A percentile compares a stretch with the other conserved stretches of the same genome.
These are phyloP conservation scores for Geotrichum siamense DNA, from an alignment of 1,139 yeast species.

Conservation along the genomic window DNA sequence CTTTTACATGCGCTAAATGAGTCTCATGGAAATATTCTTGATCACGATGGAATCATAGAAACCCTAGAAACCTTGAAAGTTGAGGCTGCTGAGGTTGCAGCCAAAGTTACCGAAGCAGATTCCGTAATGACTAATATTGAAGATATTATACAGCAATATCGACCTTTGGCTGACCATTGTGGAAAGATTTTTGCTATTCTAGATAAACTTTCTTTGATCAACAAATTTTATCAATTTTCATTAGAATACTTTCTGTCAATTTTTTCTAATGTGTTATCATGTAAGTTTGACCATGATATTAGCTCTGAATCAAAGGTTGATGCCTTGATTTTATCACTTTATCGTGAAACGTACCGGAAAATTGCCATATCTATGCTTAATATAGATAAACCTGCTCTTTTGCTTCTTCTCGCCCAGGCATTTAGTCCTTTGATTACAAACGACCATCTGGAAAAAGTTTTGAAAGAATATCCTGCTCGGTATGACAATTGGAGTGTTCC, in stretches of 20 bases:
- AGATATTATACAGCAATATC: constrained; percentile 41
- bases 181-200: constrained; percentile 46
- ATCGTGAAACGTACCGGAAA: constrained; percentile 42
- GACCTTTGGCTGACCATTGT: constrained; percentile 50
- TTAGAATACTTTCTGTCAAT: constrained; percentile 42
- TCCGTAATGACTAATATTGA: constrained; percentile 50
- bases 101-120: constrained; percentile 49
- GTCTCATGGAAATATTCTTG: constrained; percentile 58
- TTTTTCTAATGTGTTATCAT: constrained; percentile 38
- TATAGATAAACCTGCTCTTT: constrained; percentile 44
- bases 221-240: constrained; percentile 53
- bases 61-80: constrained; percentile 59
- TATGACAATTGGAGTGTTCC: constrained; percentile 8
- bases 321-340: constrained; percentile 36
- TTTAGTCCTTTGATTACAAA: constrained; percentile 17
- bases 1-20: constrained; percentile 53
- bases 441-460: constrained; percentile 14
- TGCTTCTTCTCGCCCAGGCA: constrained; percentile 36
- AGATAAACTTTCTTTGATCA: constrained; percentile 40
- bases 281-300: constrained; percentile 8
- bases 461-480: constrained; percentile 10
- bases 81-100: constrained; percentile 51
- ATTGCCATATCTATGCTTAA: constrained; percentile 47
- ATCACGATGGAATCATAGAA: constrained; percentile 52
- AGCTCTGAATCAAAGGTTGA: constrained; percentile 24